These are phyloP conservation scores for Pseudogymnoascus sp. DNA, from an alignment of 2,329 filamentous ascomycete genomes.

Conservation along the genomic window DNA sequence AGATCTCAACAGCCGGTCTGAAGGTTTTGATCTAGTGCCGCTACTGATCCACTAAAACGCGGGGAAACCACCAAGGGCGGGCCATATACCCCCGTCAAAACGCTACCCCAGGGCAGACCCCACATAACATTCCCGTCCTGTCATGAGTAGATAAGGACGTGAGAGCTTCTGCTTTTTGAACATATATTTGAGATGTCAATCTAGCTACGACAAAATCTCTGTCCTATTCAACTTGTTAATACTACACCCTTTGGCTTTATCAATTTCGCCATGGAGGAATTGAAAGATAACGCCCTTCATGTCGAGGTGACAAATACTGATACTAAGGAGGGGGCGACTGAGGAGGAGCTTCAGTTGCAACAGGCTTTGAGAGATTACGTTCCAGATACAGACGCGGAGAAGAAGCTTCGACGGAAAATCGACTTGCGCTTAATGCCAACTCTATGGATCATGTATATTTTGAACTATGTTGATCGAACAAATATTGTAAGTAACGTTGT, in stretches of 20 bases:
- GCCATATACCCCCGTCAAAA: background rate
- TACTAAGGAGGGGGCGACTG: constrained; percentile 11
- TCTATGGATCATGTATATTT: constrained; percentile 45
- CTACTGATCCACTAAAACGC: background rate
- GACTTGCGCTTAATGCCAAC: constrained; percentile 45
- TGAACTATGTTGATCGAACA: constrained; percentile 45
- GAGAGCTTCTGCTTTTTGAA: background rate
- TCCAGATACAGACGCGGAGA: constrained; percentile 23
- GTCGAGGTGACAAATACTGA: constrained; percentile 14
- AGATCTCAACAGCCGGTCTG: background rate
- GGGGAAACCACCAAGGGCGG: background rate
- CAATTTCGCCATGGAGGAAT: background rate
- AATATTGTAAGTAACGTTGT: constrained; percentile 33
- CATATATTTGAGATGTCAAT: background rate
- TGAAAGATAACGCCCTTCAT: constrained; percentile 11
- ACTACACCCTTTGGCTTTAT: background rate
- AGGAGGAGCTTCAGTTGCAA: constrained; percentile 19
- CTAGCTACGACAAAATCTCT: background rate
- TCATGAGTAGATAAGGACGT: background rate
- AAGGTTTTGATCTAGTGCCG: background rate
- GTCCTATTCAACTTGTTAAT: background rate
- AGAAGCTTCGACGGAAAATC: constrained; percentile 40
- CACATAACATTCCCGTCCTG: background rate
- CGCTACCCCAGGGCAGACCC: background rate
- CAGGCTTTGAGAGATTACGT: constrained; percentile 25